A percentile compares a stretch with the other conserved stretches of the same genome.
Conservation (phyloP, 768 basidiomycete species). For the Tephrocybe sp. region DNA sequence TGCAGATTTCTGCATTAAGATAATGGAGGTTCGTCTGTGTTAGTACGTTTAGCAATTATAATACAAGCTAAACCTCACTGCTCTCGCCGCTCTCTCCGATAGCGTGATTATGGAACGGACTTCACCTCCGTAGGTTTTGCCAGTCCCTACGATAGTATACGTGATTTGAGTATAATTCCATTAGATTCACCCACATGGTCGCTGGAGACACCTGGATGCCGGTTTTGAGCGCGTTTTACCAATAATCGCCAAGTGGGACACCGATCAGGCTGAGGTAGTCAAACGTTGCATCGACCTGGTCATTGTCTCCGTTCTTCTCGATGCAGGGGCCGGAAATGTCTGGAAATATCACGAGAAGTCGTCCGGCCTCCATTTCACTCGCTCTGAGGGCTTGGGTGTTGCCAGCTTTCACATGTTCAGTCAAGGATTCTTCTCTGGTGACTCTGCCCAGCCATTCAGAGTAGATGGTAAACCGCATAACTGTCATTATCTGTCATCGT, state of each 20-base stretch:
- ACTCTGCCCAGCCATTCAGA: conserved; percentile 53
- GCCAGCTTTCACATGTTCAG: conserved; percentile 91
- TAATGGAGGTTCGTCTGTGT: conserved; percentile 65
- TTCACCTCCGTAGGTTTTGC: conserved; percentile 52
- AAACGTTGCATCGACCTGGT: conserved; percentile 87
- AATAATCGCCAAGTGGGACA: conserved; percentile 55
- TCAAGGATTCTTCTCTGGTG: conserved; percentile 76
- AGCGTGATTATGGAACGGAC: conserved; percentile 80
- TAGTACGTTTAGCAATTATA: neutral
- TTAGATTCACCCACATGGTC: conserved; percentile 84
- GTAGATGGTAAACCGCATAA: conserved; percentile 70
- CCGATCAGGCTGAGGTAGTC: conserved; percentile 54
- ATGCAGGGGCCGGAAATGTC: conserved; percentile 85
- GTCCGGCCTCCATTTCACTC: conserved; percentile 49
- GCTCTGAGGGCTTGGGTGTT: conserved; percentile 84
- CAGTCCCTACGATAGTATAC: neutral
- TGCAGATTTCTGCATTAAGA: conserved; percentile 67
- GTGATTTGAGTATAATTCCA: neutral
- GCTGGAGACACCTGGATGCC: conserved; percentile 87
- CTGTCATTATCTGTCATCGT: neutral
- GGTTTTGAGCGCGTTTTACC: conserved; percentile 61
- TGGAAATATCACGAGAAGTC: conserved; percentile 75
- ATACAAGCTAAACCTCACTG: neutral
- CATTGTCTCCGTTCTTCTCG: conserved; percentile 86
- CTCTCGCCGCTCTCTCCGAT: neutral